These are phyloP conservation scores for Boletus rufocinnamomeus DNA, from an alignment of 768 basidiomycete genomes.

Conservation along the genomic window DNA sequence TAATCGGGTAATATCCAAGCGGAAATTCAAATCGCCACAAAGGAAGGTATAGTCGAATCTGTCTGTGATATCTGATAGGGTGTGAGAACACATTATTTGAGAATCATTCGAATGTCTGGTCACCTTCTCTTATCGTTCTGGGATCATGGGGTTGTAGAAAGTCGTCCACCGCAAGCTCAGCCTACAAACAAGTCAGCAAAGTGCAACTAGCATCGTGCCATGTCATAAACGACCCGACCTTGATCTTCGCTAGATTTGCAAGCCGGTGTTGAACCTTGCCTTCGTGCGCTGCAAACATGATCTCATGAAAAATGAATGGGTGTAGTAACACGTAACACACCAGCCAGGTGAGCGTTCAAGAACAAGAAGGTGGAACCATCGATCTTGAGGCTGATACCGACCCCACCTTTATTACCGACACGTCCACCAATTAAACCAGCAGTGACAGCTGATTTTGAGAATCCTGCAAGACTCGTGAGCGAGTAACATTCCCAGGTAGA, in stretches of 20 bases:
- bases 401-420: conserved; percentile 91
- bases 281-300: conserved; percentile 60
- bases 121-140: conserved; percentile 71
- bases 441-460: conserved; percentile 80
- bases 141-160: conserved; percentile 69
- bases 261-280: conserved; percentile 76
- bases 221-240: conserved; percentile 43
- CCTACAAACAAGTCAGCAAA: conserved; percentile 40
- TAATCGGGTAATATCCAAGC: conserved; percentile 82
- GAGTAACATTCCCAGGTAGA: neutral
- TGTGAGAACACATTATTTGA: conserved; percentile 9
- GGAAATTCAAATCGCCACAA: conserved; percentile 91
- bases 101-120: neutral
- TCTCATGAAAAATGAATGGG: neutral
- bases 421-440: conserved; percentile 89
- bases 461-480: conserved; percentile 43
- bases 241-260: conserved; percentile 87
- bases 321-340: conserved; percentile 36
- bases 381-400: conserved; percentile 86
- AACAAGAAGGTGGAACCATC: conserved; percentile 84
- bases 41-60: conserved; percentile 88
- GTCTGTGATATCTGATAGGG: conserved; percentile 67
- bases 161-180: conserved; percentile 76
- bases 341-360: conserved; percentile 89
- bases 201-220: neutral